Evolutionary conservation across 2,329 filamentous ascomycete genomes (phyloP), one percentile per base, ranked within the genome.

Genomic region (Cladosporium sp.): DNA sequence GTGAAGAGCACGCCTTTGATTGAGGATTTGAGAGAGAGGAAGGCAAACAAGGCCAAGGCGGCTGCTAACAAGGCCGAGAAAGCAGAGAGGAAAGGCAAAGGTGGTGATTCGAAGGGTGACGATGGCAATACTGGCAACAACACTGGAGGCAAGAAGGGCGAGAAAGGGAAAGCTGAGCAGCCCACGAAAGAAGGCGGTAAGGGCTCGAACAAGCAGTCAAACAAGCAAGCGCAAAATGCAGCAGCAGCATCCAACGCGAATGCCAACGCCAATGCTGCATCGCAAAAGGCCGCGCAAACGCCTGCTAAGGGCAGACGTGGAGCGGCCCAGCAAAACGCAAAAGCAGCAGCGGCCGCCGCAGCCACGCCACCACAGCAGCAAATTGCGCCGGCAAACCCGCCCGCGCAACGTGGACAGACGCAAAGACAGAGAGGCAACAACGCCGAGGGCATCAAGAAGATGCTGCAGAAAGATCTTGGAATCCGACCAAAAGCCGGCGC

Each of bases 21-120:
- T 48, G 89, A 96, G 63, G 94, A 84, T 57, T 77, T 96, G 30
- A 86, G 86, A 57, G 91, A 95, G 67, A 95, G 94, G 72, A 96
- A 95, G 71, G 88, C 88, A 12, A 88, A 82, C 65, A 82, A 81
- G 62, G 77, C 77, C 27, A 78, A 77, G 50, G 66, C 69, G 4
- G 74, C 74, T 22, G 71, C 72, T 29, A 76, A 70, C 47, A 90
- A 86, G 68, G 71, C 73, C 15, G 82, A 82, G 40, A 80, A 63
- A 48, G 59, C 57, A 7, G 61, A 62, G 36, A 33, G 33, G 25
- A 62, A 63, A 53, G 58, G 38, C 53, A 42, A 63, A 60, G 48
- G 58, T 55, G 35, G 56, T 54, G 59, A 61, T 38, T 45, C 56
- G 12, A 65, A 64, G 40, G 62, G 61, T 46, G 65, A 70, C 27